Conservation (phyloP, 2,329 filamentous ascomycete genomes). For the Microdochium trichocladiopsis region DNA sequence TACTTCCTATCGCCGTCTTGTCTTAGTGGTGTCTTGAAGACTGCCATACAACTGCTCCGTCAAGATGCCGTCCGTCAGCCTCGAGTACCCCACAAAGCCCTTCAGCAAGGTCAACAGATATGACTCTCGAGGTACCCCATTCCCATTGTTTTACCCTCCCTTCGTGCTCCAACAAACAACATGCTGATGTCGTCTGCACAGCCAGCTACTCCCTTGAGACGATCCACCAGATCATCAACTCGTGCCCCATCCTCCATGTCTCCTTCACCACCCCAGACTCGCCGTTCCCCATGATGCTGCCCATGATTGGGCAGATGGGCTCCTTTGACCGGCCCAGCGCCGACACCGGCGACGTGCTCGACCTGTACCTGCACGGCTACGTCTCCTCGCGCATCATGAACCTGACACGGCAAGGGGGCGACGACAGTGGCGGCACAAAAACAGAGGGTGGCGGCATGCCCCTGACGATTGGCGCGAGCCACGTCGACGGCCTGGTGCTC, state of each 20-base stretch:
- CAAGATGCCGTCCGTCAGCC: slow-evolving; percentile 33
- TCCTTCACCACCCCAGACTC: slow-evolving; percentile 61
- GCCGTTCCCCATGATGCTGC: slow-evolving; percentile 70
- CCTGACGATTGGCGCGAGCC: slow-evolving; percentile 64
- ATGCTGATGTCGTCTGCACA: slow-evolving; percentile 19
- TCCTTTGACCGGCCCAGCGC: slow-evolving; percentile 59
- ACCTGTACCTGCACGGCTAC: slow-evolving; percentile 81
- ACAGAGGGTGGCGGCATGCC: slow-evolving; percentile 49
- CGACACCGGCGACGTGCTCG: slow-evolving; percentile 55
- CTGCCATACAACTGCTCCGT: slow-evolving; percentile 1
- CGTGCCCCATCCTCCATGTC: slow-evolving; percentile 67
- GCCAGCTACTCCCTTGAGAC: slow-evolving; percentile 64
- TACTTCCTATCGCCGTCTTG: too few relatives aligned
- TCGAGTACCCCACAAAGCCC: slow-evolving; percentile 56
- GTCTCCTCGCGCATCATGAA: slow-evolving; percentile 73
- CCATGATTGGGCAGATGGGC: slow-evolving; percentile 81
- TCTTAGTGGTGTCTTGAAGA: too few relatives aligned
- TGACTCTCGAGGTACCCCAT: slow-evolving; percentile 48
- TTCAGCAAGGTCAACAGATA: slow-evolving; percentile 63
- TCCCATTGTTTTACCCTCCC: neutral
- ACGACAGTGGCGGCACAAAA: slow-evolving; percentile 2
- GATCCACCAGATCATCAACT: slow-evolving; percentile 72
- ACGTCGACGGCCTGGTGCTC: slow-evolving; percentile 74
- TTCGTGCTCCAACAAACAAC: slow-evolving; percentile 4
- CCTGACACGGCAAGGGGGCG: slow-evolving; percentile 33